Percentiles rank a stretch among this genome's conserved stretches.
These are phyloP conservation scores for Peronospora destructor DNA, from an alignment of 352 stramenopile species.

Conservation along the genomic window DNA sequence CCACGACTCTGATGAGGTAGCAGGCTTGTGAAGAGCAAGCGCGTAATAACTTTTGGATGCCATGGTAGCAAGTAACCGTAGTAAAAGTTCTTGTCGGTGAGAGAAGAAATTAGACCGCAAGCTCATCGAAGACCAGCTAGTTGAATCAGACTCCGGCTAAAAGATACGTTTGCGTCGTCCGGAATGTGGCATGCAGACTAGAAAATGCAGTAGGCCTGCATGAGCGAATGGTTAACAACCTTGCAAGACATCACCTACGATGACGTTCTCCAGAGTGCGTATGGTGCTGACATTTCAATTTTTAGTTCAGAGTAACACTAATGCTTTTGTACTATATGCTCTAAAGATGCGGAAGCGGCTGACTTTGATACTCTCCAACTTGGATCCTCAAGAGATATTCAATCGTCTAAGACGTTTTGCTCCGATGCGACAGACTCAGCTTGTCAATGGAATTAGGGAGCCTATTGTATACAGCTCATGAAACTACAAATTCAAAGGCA, in stretches of 20 bases:
- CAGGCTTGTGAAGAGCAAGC: slow-evolving; percentile 16
- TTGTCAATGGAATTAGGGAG: slow-evolving; percentile 17
- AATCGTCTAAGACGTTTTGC: slow-evolving; percentile 19
- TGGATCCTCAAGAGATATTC: slow-evolving; percentile 11
- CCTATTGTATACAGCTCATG: slow-evolving; percentile 18
- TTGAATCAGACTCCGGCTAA: slow-evolving; percentile 6
- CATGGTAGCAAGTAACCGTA: slow-evolving; percentile 11
- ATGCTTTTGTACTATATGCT: neutral
- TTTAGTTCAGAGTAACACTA: neutral
- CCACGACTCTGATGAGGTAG: slow-evolving; percentile 21
- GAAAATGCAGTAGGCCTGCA: slow-evolving; percentile 36
- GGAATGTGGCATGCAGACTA: slow-evolving; percentile 41
- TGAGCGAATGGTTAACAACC: slow-evolving; percentile 42
- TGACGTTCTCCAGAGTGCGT: slow-evolving; percentile 39
- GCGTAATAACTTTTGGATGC: slow-evolving; percentile 23
- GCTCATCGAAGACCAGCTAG: slow-evolving; percentile 20
- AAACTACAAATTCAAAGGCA: slow-evolving; percentile 13
- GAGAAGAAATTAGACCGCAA: slow-evolving; percentile 51
- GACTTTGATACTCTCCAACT: slow-evolving; percentile 40
- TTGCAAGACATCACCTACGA: slow-evolving; percentile 34
- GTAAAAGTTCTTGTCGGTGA: slow-evolving; percentile 21
- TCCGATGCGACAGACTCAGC: slow-evolving; percentile 13
- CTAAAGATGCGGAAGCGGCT: slow-evolving; percentile 42
- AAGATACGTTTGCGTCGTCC: slow-evolving; percentile 41
- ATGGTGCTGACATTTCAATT: neutral